Base-by-base conservation (phyloP, 2,329 filamentous ascomycete genomes). In the Corniculantispora saksenae region DNA sequence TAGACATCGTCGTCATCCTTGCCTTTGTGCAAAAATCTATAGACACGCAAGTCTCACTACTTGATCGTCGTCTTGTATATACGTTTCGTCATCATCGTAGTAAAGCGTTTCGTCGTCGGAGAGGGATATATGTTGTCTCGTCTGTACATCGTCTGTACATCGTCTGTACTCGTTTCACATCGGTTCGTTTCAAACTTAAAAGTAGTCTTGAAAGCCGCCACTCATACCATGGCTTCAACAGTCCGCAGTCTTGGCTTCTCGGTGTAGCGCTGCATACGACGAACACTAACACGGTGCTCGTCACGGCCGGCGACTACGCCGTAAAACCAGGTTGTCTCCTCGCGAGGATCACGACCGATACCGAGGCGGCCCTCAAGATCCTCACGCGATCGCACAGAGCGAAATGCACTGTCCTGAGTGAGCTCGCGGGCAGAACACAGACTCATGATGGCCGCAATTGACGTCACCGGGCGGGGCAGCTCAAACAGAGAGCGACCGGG, bases 351-450 rank as follows among this genome's bases (percentile, higher is more conserved):
- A 53, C 77, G 75, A 38, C 81, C 78, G 51, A 86, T 81, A 59
- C 92, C 88, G 2, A 97, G 79, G 50, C 91, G 82, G 0, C 85
- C 87, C 25, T 89, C 83, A 23, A 97, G 83, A 68, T 93, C 90
- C 0, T 81, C 81, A 68, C 89, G 89, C n/a, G 83, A 88, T 32
- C 83, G 81, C 3, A 90, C 86, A 45, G 88, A 85, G 59, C 88
- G 84, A 74, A 97, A 94, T 0, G 90, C 86, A 12, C 88, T 83
- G 72, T 97, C 93, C 6, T 85, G 82, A 2, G 92, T 80, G 21
- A 96, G 80, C 27, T 90, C 89, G 51, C 89, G 89, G 69, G 89
- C 89, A 66, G 91, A 88, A 50, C 94, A 82, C 74, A 94, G 94
- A 72, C 88, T 90, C 70, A 96, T 84, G 25, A 94, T 82, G 74